Conservation (phyloP, 2,329 filamentous ascomycete genomes). For the Colletotrichum truncatum region DNA sequence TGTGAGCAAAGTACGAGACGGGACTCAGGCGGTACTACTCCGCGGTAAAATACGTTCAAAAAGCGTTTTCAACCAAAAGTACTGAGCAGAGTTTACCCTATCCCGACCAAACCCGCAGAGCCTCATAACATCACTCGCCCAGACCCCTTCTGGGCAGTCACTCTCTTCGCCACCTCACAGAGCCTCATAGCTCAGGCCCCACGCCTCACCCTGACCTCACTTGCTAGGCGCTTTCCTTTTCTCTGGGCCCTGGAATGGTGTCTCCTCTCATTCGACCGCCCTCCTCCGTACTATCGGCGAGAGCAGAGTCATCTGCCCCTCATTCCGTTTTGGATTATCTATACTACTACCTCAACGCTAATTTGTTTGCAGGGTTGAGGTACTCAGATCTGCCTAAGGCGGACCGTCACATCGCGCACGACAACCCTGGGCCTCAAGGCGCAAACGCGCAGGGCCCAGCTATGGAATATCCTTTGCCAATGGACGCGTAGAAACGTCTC, state of each 20-base stretch:
- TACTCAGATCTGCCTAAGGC: conserved; percentile 6
- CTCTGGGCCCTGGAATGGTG: not conserved
- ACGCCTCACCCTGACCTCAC: not conserved
- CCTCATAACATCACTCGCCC: not conserved
- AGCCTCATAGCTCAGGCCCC: not conserved
- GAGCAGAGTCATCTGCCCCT: not conserved
- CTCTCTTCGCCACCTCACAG: not conserved
- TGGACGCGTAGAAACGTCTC: not conserved
- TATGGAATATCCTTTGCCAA: not conserved
- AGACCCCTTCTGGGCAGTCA: not conserved
- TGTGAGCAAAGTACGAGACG: not conserved
- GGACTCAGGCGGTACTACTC: no score
- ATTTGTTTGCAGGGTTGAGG: not conserved
- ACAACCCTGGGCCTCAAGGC: conserved; percentile 1
- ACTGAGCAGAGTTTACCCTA: not conserved
- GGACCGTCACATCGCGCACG: not conserved
- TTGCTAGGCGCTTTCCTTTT: not conserved
- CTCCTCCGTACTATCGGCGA: conserved; percentile 10
- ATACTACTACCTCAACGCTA: not conserved
- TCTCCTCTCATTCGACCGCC: not conserved
- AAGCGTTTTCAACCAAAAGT: no score
- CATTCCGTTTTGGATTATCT: not conserved
- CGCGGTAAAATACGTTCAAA: no score
- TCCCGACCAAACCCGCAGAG: conserved; percentile 10
- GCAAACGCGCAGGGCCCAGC: not conserved